Evolutionary conservation across 2,329 filamentous ascomycete species (phyloP), one percentile per base, ranked within the genome.

Genomic region (Exophiala calicioides): DNA sequence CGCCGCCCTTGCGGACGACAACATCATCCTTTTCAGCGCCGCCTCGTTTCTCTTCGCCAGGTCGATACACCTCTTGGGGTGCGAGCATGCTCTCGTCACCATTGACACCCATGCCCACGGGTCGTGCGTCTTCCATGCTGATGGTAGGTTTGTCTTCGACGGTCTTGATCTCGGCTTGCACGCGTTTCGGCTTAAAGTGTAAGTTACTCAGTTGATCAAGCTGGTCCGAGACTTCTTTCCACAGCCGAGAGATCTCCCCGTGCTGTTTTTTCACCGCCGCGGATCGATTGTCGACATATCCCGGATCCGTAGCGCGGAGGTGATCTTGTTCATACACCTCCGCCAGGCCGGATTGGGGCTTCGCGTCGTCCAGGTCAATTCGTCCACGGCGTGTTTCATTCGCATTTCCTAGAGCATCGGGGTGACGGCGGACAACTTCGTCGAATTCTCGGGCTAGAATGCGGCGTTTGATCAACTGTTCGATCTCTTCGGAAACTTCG

Each of bases 281-380:
- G 61, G 94, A 87, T 24, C 85, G 81, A 58, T 84, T 81, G 66
- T 88, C 89, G 50, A 93, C 79, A 63, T 89, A 95, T 26, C 80
- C 84, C 3, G 89, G 86, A 66, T 96, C 87, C 2, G 80, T 79
- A 42, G 80, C 77, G 63, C 87, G 85, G 53, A 91, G 74, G 67
- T 95, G 88, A 58, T 97, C 90, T 63, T 93, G 86, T 69, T 97
- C 93, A 72, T 97, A 98, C 39, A 95, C 77, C 60, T 96, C 90
- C 0, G 90, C 91, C 9, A 98, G 80, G 53, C 88, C 84, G 68
- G 95, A 86, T 63, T 86, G 81, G n/a, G 84, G 80, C 68, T 95
- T 96, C 58, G 78, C 85, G 67, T 97, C 90, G 60, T 94, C 87
- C 8, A 97, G 75, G 54, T 91, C 86, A 50, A 91, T 77, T 26